phyloP scores from a whole-genome alignment of 768 basidiomycete species.

The Boletus vinaceobasis region DNA sequence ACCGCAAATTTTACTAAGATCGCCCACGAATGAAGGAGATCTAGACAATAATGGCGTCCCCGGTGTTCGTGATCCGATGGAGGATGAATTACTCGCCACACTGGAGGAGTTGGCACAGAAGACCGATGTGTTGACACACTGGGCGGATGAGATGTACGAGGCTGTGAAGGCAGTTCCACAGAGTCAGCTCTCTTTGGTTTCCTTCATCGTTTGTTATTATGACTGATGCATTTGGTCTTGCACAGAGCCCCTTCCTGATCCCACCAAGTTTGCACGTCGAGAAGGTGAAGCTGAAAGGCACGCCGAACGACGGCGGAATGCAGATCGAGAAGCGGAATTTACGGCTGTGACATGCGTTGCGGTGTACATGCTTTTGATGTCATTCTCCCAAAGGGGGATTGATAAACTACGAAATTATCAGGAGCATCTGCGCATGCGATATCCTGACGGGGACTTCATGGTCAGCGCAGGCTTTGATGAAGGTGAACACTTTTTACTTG shows the following conservation, averaged over 20 bases:
- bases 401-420: constrained; percentile 75
- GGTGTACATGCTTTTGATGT: constrained; percentile 87
- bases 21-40: constrained; percentile 38
- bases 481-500: constrained; percentile 41
- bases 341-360: constrained; percentile 84
- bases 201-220: background rate
- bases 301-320: constrained; percentile 64
- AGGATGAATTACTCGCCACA: constrained; percentile 74
- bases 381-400: constrained; percentile 91
- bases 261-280: constrained; percentile 65
- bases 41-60: constrained; percentile 14
- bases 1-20: constrained; percentile 46
- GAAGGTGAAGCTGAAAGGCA: constrained; percentile 72
- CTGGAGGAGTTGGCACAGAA: constrained; percentile 95
- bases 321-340: constrained; percentile 76
- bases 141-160: constrained; percentile 94
- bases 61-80: constrained; percentile 60
- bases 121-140: constrained; percentile 87
- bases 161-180: constrained; percentile 81
- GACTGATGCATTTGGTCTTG: constrained; percentile 2
- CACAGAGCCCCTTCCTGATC: constrained; percentile 83
- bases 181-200: constrained; percentile 52
- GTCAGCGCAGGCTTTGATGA: constrained; percentile 80
- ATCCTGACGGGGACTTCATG: constrained; percentile 70
- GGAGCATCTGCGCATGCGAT: constrained; percentile 77